Evolutionary conservation across 352 stramenopile genomes (phyloP).

Genomic region (Phytopythium montanum): DNA sequence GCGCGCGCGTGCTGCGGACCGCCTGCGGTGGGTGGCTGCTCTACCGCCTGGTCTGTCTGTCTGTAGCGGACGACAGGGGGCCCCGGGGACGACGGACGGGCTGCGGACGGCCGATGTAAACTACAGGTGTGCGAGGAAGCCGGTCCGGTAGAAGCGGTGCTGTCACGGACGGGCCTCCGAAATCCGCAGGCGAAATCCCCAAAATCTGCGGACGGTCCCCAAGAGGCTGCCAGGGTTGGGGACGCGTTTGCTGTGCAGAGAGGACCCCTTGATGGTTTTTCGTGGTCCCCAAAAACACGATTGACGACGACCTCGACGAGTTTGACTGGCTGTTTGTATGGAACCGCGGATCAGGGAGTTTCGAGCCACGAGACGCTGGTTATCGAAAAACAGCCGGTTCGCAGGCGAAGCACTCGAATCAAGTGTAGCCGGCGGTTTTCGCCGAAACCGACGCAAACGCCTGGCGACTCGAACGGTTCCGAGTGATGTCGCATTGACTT

Average conservation of each 20-base stretch:
- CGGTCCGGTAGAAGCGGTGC: not conserved
- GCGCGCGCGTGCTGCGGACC: not conserved
- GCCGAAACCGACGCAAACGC: not conserved
- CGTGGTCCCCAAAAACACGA: not conserved
- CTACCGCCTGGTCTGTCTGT: not conserved
- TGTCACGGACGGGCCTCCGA: not conserved
- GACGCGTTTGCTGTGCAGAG: not conserved
- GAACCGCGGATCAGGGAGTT: not conserved
- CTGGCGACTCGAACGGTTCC: not conserved
- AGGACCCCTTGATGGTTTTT: too few species aligned
- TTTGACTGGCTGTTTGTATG: not conserved
- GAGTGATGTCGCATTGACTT: not conserved
- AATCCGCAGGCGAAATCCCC: not conserved
- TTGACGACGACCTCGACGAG: not conserved
- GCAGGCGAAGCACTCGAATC: not conserved
- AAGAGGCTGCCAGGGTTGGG: too few species aligned
- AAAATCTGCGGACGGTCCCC: not conserved
- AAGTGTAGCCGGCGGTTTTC: not conserved
- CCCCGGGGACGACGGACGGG: too few species aligned
- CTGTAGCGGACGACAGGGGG: too few species aligned
- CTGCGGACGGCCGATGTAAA: not conserved
- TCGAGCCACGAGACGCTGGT: not conserved
- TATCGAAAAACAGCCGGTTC: slow-evolving; percentile 5
- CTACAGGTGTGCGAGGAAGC: not conserved
- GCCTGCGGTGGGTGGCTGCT: not conserved